A percentile compares a stretch with the other conserved stretches of the same genome.
Evolutionary conservation across 2,329 filamentous ascomycete species (phyloP).

Genomic region (Pochonia chlamydosporia): DNA sequence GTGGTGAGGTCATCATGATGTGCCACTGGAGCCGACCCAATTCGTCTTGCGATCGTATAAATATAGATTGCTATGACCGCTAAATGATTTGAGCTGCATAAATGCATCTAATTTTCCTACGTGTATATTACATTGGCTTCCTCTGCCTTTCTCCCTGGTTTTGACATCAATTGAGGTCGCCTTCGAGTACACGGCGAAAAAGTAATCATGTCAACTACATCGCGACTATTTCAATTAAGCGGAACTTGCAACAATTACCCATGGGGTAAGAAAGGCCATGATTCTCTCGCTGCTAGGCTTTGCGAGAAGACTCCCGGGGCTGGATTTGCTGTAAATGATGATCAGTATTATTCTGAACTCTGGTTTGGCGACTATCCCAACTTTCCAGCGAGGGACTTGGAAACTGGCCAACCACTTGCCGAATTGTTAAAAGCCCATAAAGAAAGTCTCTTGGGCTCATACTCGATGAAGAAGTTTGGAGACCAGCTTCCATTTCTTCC

Average conservation of each 20-base stretch:
- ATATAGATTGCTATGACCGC: no score
- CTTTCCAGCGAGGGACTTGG: conserved; percentile 58
- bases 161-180: no score
- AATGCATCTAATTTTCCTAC: no score
- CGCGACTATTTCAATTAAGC: conserved; percentile 1
- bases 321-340: conserved; percentile 58
- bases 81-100: no score
- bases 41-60: no score
- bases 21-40: no score
- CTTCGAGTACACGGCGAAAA: not conserved
- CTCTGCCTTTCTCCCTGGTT: no score
- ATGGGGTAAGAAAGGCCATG: conserved; percentile 64
- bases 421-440: conserved; percentile 58
- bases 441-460: conserved; percentile 57
- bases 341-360: conserved; percentile 58
- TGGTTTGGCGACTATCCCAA: conserved; percentile 76
- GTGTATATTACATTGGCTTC: no score
- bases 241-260: conserved; percentile 50
- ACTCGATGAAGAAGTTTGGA: conserved; percentile 55
- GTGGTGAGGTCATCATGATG: no score
- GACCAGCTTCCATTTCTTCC: conserved; percentile 65
- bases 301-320: conserved; percentile 60
- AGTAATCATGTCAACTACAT: not conserved
- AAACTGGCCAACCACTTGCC: conserved; percentile 57
- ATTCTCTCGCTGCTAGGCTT: conserved; percentile 60